Evolutionary conservation across 192 early-diverging fungal species (phyloP), one percentile per base, ranked within the genome.

Genomic region (Gryganskiella cystojenkinii): DNA sequence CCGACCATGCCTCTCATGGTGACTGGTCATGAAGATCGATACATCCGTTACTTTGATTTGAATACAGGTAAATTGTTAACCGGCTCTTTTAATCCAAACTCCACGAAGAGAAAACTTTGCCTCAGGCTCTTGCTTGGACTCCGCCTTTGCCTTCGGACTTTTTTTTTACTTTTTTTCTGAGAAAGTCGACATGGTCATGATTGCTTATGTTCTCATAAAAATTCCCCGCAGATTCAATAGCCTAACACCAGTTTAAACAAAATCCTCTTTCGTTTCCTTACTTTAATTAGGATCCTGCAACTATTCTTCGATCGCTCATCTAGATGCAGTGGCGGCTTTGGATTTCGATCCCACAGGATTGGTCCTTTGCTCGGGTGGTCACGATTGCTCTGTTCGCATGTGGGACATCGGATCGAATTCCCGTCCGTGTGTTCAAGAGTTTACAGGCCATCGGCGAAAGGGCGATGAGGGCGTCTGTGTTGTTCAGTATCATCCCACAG

Each of bases 11-110:
- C 92, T 8, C 49, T 94, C 15, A 66, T 92, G 13, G 84, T 94
- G n/a, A 85, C 92, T 8, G 93, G 87, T 19, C 88, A 92, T 64
- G 93, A 95, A 60, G 93, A 95, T 68, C 70, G 89, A 42, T 84
- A 84, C 45, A 87, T 95, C 52, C 83, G 92, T 60, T 87, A 92
- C 47, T 94, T 89, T 83, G 93, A 95, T 67, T 35, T 89, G 9
- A 90, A 91, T 35, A 86, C 81, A 45, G 94, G 93, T 86, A 85
- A 71, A 51, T n/a, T n/a, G n/a, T n/a, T n/a, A n/a, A n/a, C n/a
- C n/a, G n/a, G n/a, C n/a, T n/a, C n/a, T n/a, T n/a, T n/a, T n/a
- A n/a, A n/a, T n/a, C n/a, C n/a, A n/a, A n/a, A n/a, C n/a, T n/a
- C n/a, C n/a, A n/a, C n/a, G n/a, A n/a, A n/a, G n/a, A n/a, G n/a